Conservation (phyloP, 805 yeast species). For the Lachancea sp. region DNA sequence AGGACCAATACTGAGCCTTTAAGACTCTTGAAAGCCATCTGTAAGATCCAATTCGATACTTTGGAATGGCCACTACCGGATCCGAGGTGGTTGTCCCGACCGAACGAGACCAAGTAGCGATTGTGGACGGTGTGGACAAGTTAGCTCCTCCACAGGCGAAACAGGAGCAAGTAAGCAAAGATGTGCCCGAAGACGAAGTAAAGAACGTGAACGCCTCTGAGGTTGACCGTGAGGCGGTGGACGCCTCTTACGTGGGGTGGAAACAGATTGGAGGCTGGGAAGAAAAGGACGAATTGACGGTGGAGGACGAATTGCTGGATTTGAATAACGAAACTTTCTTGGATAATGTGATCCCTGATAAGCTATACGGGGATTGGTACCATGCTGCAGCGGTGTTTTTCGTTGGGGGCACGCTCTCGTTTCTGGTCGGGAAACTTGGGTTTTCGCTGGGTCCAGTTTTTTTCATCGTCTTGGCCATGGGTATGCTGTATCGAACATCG, state of each 20-base stretch:
- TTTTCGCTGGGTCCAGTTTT: conserved; percentile 79
- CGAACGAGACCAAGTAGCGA: conserved; percentile 15
- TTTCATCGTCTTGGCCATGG: conserved; percentile 54
- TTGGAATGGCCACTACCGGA: conserved; percentile 10
- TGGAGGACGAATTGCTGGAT: conserved; percentile 68
- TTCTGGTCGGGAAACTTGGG: conserved; percentile 69
- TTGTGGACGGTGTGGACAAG: conserved; percentile 15
- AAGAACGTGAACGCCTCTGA: conserved; percentile 11
- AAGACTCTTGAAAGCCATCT: no score
- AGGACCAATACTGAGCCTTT: no score
- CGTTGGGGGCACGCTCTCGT: conserved; percentile 63
- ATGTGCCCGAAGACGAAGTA: conserved; percentile 17
- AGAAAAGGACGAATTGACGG: conserved; percentile 53
- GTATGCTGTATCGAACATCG: conserved; percentile 75
- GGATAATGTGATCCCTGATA: conserved; percentile 70
- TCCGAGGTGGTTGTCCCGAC: conserved; percentile 10
- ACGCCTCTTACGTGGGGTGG: conserved; percentile 84
- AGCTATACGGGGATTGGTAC: conserved; percentile 91
- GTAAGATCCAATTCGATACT: background rate
- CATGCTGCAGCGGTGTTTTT: conserved; percentile 74
- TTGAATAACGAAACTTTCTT: conserved; percentile 65
- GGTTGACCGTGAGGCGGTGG: conserved; percentile 19
- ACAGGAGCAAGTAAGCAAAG: conserved; percentile 16
- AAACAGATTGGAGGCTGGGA: conserved; percentile 88
- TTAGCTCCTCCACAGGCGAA: conserved; percentile 17